Evolutionary conservation across 495 filamentous ascomycete genomes (phyloP).

Genomic region (Tuber brumale): DNA sequence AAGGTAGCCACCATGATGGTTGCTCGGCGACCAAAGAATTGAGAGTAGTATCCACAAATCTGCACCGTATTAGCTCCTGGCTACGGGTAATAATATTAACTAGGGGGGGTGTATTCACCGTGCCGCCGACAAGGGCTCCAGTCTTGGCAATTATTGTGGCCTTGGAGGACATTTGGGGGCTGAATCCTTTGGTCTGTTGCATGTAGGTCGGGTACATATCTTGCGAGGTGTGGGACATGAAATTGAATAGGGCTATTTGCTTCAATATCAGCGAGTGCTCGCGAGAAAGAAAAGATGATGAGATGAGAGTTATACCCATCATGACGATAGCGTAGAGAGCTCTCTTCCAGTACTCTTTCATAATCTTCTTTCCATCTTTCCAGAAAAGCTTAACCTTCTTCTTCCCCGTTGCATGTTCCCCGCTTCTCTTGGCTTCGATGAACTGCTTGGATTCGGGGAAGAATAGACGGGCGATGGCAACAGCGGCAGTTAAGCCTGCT

Average conservation of each 20-base stretch:
- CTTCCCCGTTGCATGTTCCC: constrained; percentile 40
- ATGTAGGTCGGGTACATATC: constrained; percentile 75
- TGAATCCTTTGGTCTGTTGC: constrained; percentile 58
- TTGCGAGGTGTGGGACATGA: constrained; percentile 59
- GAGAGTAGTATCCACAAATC: constrained; percentile 59
- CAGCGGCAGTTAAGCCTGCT: constrained; percentile 57
- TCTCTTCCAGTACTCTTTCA: constrained; percentile 63
- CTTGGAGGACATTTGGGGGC: constrained; percentile 48
- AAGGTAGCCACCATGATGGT: constrained; percentile 57
- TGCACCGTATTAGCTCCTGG: neutral
- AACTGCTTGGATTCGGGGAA: constrained; percentile 71
- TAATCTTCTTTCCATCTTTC: constrained; percentile 51
- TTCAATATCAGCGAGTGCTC: constrained; percentile 36
- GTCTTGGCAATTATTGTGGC: constrained; percentile 67
- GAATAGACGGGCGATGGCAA: constrained; percentile 57
- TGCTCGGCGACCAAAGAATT: constrained; percentile 63
- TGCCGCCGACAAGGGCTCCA: constrained; percentile 67
- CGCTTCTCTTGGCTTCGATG: constrained; percentile 54
- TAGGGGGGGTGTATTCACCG: constrained; percentile 44
- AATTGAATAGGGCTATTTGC: constrained; percentile 37
- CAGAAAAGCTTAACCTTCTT: constrained; percentile 44
- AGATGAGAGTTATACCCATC: constrained; percentile 51
- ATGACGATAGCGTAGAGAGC: constrained; percentile 63
- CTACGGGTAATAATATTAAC: too few species aligned
- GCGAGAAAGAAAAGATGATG: too few species aligned